These are phyloP conservation scores for Capsicum rhomboideum DNA, from an alignment of 257 asterid species.

Conservation along the genomic window DNA sequence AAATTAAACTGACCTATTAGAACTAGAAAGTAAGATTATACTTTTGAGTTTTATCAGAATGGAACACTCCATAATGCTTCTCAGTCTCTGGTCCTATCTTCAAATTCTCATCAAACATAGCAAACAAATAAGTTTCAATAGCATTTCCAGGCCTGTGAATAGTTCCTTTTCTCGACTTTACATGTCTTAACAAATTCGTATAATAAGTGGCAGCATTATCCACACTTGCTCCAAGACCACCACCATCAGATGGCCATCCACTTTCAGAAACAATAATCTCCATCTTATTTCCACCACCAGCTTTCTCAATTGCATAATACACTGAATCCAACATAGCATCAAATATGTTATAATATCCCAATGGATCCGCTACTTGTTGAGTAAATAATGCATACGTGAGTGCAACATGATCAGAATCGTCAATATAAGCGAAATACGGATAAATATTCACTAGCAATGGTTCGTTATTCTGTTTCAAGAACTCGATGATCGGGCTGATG, in stretches of 20 bases:
- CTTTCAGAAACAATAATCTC: constrained; percentile 27
- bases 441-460: too few species aligned
- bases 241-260: constrained; percentile 44
- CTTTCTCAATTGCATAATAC: constrained; percentile 22
- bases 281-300: constrained; percentile 17
- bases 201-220: constrained; percentile 12
- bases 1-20: too few species aligned
- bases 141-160: constrained; percentile 18
- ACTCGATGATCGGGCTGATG: too few species aligned
- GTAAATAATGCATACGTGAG: too few species aligned
- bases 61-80: constrained; percentile 35
- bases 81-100: constrained; percentile 22
- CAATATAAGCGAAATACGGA: too few species aligned
- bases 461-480: too few species aligned
- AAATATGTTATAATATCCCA: constrained; percentile 20
- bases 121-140: constrained; percentile 43
- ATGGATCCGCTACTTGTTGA: background rate
- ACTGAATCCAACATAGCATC: constrained; percentile 26
- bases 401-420: too few species aligned
- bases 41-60: too few species aligned
- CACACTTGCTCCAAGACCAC: constrained; percentile 5
- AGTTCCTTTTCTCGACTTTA: constrained; percentile 9
- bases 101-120: constrained; percentile 48
- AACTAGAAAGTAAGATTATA: too few species aligned
- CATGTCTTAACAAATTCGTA: constrained; percentile 14